A percentile compares a stretch with the other conserved stretches of the same genome.
These are phyloP conservation scores for Debaryomyces sp. DNA, from an alignment of 1,139 yeast genomes.

Conservation along the genomic window DNA sequence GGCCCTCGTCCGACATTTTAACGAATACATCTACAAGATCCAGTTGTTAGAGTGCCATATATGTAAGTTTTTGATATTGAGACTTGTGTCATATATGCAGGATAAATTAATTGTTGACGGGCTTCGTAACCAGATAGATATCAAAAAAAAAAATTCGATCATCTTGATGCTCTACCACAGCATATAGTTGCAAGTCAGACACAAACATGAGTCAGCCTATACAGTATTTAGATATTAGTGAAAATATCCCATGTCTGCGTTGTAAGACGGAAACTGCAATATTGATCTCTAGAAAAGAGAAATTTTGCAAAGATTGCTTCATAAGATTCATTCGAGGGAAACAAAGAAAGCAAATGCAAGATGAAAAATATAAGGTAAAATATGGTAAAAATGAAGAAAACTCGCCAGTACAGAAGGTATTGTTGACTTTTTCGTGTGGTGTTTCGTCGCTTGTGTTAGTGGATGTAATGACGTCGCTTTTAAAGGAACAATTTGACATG, in stretches of 20 bases:
- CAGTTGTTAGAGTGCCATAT: neutral
- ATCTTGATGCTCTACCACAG: neutral
- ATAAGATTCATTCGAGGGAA: slow-evolving; percentile 72
- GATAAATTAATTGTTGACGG: neutral
- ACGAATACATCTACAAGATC: neutral
- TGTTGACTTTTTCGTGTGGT: slow-evolving; percentile 69
- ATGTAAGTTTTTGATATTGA: neutral
- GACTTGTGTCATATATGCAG: neutral
- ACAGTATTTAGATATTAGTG: slow-evolving; percentile 19
- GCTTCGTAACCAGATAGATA: slow-evolving; percentile 4
- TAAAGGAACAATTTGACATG: slow-evolving; percentile 59
- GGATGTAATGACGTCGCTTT: slow-evolving; percentile 63
- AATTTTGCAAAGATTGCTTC: slow-evolving; percentile 73
- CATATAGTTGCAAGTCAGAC: neutral
- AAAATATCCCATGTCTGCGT: slow-evolving; percentile 37
- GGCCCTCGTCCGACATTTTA: neutral
- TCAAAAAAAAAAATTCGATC: slow-evolving; percentile 3
- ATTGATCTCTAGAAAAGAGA: slow-evolving; percentile 66
- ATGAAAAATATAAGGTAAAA: slow-evolving; percentile 70
- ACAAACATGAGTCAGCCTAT: slow-evolving; percentile 16
- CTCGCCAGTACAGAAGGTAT: slow-evolving; percentile 43
- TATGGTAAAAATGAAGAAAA: slow-evolving; percentile 42
- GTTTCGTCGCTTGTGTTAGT: slow-evolving; percentile 65
- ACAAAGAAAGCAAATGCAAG: slow-evolving; percentile 74
- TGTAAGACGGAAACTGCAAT: slow-evolving; percentile 54